Evolutionary conservation across 176 grass and related monocot genomes (phyloP).

Genomic region (Alopecurus myosuroides): DNA sequence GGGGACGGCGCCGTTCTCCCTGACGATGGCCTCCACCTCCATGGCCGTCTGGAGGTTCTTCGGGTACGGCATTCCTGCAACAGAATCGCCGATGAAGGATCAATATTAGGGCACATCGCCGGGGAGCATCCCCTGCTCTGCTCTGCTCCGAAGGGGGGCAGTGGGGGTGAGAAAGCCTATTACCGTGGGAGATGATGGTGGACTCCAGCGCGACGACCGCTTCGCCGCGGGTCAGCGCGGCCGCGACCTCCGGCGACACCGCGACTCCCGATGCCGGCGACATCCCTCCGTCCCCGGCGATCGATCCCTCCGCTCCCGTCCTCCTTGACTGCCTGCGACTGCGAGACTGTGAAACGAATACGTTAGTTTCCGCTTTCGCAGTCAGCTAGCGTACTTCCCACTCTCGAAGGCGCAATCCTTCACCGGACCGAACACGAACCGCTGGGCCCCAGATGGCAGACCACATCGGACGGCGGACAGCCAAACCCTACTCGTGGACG

Average conservation of each 20-base stretch:
- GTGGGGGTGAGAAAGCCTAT: not conserved
- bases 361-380: not conserved
- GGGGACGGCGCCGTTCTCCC: constrained; percentile 63
- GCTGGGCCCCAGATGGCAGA: not conserved
- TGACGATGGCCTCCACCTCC: constrained; percentile 83
- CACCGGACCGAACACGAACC: not conserved
- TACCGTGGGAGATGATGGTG: constrained; percentile 92
- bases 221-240: constrained; percentile 46
- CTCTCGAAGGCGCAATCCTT: not conserved
- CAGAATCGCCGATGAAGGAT: not conserved
- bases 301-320: not conserved
- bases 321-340: not conserved
- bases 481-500: not conserved
- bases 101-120: not conserved
- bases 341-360: not conserved
- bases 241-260: constrained; percentile 62
- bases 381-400: not conserved
- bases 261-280: not conserved
- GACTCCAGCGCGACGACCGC: constrained; percentile 86
- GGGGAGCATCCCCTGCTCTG: not conserved
- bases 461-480: not conserved
- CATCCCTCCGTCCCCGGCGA: not conserved
- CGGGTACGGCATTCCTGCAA: constrained; percentile 87
- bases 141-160: not conserved
- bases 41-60: constrained; percentile 75